Evolutionary conservation across 2,329 filamentous ascomycete species (phyloP).

Genomic region (Trichoderma guizhouense): DNA sequence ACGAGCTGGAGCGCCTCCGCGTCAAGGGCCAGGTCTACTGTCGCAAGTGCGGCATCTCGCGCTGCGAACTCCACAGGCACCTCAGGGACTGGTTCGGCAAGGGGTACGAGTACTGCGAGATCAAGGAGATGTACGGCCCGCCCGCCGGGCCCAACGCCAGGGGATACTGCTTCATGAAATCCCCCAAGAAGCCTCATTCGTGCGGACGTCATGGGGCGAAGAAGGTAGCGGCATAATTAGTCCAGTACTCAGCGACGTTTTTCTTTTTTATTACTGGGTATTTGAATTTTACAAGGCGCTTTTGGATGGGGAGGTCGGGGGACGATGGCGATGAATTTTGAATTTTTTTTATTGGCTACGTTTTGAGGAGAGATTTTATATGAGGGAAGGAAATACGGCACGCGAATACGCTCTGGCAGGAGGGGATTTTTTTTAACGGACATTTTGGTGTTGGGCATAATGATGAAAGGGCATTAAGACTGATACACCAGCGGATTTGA

Average conservation of each 20-base stretch:
- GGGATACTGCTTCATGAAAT: constrained; percentile 56
- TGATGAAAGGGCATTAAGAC: neutral
- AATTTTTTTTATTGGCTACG: neutral
- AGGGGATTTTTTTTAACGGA: neutral
- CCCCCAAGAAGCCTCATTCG: constrained; percentile 54
- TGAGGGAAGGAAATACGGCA: neutral
- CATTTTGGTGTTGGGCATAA: neutral
- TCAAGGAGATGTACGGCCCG: constrained; percentile 55
- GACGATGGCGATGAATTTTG: neutral
- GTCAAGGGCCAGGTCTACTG: constrained; percentile 60
- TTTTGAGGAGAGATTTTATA: neutral
- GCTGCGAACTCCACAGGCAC: constrained; percentile 63
- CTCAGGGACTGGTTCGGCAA: constrained; percentile 58
- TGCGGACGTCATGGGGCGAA: constrained; percentile 53
- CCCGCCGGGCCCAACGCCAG: constrained; percentile 45
- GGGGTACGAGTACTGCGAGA: constrained; percentile 57
- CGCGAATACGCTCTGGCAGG: neutral
- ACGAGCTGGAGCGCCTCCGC: constrained; percentile 45
- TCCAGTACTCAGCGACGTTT: no score
- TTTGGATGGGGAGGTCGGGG: neutral
- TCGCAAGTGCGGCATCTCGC: constrained; percentile 57
- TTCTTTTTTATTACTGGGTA: neutral
- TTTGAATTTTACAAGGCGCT: neutral
- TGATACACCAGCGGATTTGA: neutral
- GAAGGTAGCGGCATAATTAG: neutral